Evolutionary conservation across 805 yeast genomes (phyloP).

Genomic region (Kodamaea leandrae): DNA sequence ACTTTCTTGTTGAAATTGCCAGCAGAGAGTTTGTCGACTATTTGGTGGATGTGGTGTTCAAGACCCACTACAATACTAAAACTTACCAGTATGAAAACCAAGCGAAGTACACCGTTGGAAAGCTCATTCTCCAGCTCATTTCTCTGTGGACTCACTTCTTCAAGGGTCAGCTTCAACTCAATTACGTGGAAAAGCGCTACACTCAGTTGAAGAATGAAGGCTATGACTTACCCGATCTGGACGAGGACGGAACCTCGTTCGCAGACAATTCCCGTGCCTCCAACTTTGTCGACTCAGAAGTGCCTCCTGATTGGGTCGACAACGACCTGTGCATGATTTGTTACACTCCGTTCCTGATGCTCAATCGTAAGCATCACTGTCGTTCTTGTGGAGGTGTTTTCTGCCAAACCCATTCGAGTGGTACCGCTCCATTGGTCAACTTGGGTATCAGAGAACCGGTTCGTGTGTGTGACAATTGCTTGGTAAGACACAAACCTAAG

Average conservation of each 20-base stretch:
- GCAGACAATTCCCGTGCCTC: slow-evolving; percentile 34
- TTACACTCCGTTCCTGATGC: slow-evolving; percentile 70
- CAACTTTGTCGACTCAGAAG: slow-evolving; percentile 73
- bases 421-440: slow-evolving; percentile 67
- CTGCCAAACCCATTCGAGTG: slow-evolving; percentile 81
- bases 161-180: slow-evolving; percentile 60
- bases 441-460: slow-evolving; percentile 87
- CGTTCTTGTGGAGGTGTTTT: slow-evolving; percentile 96
- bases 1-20: slow-evolving; percentile 74
- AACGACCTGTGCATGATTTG: slow-evolving; percentile 95
- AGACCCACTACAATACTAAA: slow-evolving; percentile 36
- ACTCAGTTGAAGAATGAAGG: slow-evolving; percentile 59
- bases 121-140: slow-evolving; percentile 57
- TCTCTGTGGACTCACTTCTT: slow-evolving; percentile 80
- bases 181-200: slow-evolving; percentile 63
- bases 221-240: slow-evolving; percentile 58
- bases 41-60: slow-evolving; percentile 48
- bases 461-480: slow-evolving; percentile 90
- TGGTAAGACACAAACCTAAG: slow-evolving; percentile 48
- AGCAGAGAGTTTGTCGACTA: slow-evolving; percentile 86
- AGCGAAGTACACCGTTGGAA: slow-evolving; percentile 45
- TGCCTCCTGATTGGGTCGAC: slow-evolving; percentile 98
- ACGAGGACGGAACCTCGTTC: slow-evolving; percentile 8
- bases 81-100: slow-evolving; percentile 16
- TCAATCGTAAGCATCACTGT: slow-evolving; percentile 94